These are phyloP conservation scores for Saraca asoca DNA, from an alignment of 331 rosid genomes.

Conservation along the genomic window DNA sequence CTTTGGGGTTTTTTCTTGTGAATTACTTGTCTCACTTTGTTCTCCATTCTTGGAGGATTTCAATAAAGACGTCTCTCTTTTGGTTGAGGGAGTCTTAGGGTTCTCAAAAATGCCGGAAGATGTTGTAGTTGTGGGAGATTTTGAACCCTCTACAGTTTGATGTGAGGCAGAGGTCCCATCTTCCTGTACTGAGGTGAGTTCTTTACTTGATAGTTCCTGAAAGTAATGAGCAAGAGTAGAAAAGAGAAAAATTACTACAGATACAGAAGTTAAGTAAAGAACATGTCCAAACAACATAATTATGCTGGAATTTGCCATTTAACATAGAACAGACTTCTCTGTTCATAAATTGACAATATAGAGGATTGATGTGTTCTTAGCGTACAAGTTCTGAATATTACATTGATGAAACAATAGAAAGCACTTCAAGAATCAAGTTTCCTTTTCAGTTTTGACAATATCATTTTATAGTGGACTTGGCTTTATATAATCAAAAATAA, in stretches of 20 bases:
- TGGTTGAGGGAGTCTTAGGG: slow-evolving; percentile 52
- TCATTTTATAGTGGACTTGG: not conserved
- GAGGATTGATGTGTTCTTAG: slow-evolving; percentile 3
- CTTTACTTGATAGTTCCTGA: slow-evolving; percentile 55
- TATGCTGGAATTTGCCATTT: slow-evolving; percentile 14
- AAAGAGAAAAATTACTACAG: slow-evolving; percentile 18
- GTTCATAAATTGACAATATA: not conserved
- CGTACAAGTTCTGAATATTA: not conserved
- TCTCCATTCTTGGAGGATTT: slow-evolving; percentile 55
- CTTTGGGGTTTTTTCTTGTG: slow-evolving; percentile 55
- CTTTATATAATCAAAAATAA: not conserved
- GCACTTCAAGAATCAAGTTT: not conserved
- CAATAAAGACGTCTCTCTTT: slow-evolving; percentile 46
- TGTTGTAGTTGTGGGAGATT: slow-evolving; percentile 40
- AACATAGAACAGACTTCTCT: slow-evolving; percentile 3
- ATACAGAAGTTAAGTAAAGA: not conserved
- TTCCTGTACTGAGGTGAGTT: slow-evolving; percentile 42
- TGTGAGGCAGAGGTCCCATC: slow-evolving; percentile 39
- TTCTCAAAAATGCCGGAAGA: slow-evolving; percentile 49
- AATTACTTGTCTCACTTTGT: slow-evolving; percentile 52
- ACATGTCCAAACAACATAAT: not conserved
- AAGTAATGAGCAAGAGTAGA: slow-evolving; percentile 30
- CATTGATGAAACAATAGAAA: not conserved
- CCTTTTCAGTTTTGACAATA: not conserved
- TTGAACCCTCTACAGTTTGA: slow-evolving; percentile 42